Percentiles rank a stretch among this genome's conserved stretches.
phyloP scores from a whole-genome alignment of 2,329 filamentous ascomycete genomes.

The Aspergillus amoenus region DNA sequence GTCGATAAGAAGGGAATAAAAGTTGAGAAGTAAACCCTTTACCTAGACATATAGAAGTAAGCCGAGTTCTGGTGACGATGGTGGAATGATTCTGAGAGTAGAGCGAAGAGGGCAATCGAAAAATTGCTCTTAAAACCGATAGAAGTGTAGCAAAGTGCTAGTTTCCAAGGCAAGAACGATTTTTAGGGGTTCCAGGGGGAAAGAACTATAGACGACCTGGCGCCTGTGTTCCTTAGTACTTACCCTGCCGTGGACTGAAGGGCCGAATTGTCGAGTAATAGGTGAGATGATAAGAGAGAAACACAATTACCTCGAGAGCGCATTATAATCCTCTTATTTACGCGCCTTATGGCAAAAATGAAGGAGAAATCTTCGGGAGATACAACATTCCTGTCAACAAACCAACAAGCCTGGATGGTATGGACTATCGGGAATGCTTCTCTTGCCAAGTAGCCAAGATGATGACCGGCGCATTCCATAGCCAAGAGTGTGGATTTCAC shows the following conservation, averaged over 20 bases:
- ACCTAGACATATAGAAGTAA: not conserved
- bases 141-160: not conserved
- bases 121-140: not conserved
- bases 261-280: not conserved
- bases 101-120: not conserved
- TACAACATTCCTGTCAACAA: constrained; percentile 13
- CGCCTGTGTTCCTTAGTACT: not conserved
- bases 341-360: not conserved
- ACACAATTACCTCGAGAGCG: not conserved
- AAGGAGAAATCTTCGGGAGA: not conserved
- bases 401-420: not conserved
- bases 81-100: not conserved
- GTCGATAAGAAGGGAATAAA: not conserved
- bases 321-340: constrained; percentile 1
- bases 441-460: not conserved
- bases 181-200: not conserved
- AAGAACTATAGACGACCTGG: not conserved
- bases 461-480: not conserved
- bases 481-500: not conserved
- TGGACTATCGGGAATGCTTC: constrained; percentile 5
- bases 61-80: not conserved
- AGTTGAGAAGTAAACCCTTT: not conserved
- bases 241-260: not conserved
- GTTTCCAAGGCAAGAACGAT: not conserved
- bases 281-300: not conserved